Percentiles rank a stretch among this genome's conserved stretches.
phyloP scores from a whole-genome alignment of 108 stramenopile species.

The Cyclotella sp. region DNA sequence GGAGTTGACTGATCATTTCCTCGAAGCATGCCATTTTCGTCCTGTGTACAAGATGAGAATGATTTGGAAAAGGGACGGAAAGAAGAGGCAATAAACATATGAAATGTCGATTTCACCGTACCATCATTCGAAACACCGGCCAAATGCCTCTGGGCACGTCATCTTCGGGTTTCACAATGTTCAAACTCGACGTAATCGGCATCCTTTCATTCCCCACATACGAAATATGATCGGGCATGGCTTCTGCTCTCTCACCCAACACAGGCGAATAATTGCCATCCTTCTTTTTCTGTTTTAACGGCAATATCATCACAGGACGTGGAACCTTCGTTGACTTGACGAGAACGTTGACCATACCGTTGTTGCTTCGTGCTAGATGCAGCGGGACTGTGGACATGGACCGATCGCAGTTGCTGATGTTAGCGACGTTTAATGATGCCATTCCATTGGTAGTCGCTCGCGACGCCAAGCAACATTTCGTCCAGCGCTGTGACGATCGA shows the following conservation, averaged over 20 bases:
- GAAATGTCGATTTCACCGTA: conserved; percentile 36
- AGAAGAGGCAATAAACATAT: not conserved
- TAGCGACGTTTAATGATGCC: not conserved
- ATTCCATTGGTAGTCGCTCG: not conserved
- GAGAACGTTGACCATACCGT: conserved; percentile 50
- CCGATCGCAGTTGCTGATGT: not conserved
- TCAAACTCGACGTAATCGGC: conserved; percentile 75
- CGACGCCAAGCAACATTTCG: not conserved
- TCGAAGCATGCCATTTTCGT: not conserved
- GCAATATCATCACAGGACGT: conserved; percentile 23
- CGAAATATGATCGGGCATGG: conserved; percentile 40
- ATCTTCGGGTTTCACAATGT: conserved; percentile 72
- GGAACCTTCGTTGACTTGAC: conserved; percentile 52
- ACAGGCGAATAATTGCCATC: not conserved
- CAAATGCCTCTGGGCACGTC: conserved; percentile 74
- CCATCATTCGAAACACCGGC: conserved; percentile 91
- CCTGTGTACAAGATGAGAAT: conserved; percentile 2
- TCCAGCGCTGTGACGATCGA: conserved; percentile 7
- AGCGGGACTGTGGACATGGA: conserved; percentile 21
- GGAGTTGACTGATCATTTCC: conserved; percentile 73
- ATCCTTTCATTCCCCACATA: conserved; percentile 67
- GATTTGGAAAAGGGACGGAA: conserved; percentile 16
- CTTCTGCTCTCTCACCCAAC: not conserved
- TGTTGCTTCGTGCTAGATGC: conserved; percentile 44
- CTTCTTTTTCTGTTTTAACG: not conserved